Percentiles rank a stretch among this genome's conserved stretches.
Evolutionary conservation across 148 eudicot genomes (phyloP).

Genomic region (Chenopodium formosanum): DNA sequence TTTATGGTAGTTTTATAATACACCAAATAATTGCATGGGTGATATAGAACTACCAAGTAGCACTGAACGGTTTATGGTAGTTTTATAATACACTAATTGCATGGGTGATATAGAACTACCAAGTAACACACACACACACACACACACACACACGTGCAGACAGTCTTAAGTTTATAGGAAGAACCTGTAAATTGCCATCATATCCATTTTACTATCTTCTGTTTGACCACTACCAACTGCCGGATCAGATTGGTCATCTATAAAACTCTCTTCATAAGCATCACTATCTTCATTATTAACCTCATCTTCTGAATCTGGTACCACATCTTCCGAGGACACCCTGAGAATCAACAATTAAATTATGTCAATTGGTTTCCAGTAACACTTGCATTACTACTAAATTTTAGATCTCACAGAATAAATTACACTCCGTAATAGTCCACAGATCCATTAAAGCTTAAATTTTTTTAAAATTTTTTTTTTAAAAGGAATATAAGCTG

Average conservation of each 20-base stretch:
- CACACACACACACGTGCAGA: not conserved
- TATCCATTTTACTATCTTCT: conserved; percentile 50
- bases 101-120: not conserved
- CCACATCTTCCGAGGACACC: conserved; percentile 64
- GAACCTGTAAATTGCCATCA: conserved; percentile 97
- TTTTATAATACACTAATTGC: not conserved
- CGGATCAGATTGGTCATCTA: conserved; percentile 66
- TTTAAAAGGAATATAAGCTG: not conserved
- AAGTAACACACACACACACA: not conserved
- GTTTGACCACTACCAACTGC: conserved; percentile 57
- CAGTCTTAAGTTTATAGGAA: not conserved
- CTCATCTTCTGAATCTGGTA: conserved; percentile 68
- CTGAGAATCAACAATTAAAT: conserved; percentile 37
- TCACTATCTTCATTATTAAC: conserved; percentile 43
- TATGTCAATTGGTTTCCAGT: not conserved
- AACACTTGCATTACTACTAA: not conserved
- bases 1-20: not conserved
- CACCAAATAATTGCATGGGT: not conserved
- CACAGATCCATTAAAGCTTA: not conserved
- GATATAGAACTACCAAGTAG: not conserved
- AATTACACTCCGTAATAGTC: not conserved
- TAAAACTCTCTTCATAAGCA: conserved; percentile 78
- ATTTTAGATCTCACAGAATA: not conserved
- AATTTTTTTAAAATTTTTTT: too few relatives aligned
- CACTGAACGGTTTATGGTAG: not conserved